Base-by-base conservation (phyloP, 2,329 filamentous ascomycete genomes). In the Colletotrichum truncatum region DNA sequence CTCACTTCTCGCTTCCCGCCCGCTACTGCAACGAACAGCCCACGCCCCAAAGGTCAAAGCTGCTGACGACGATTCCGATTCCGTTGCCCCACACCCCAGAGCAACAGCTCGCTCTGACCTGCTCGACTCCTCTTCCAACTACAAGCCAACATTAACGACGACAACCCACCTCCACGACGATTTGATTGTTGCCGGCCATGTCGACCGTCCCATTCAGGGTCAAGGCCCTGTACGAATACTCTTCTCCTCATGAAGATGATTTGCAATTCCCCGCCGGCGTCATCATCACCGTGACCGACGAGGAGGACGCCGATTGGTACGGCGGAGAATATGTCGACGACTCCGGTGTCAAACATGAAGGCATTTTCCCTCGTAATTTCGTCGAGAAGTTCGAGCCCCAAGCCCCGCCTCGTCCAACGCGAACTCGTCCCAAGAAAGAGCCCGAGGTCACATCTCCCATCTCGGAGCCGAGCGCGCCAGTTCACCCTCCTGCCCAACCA, bases 321-420 rank as follows among this genome's bases (percentile, higher is more conserved):
- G 88, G 87, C 68, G 95, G 96, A 70, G 91, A 96, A 78, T 98
- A 97, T 77, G 82, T 89, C 69, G 93, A 97, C 78, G 88, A 89
- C 66, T 80, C 84, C 55, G 96, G 96, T 61, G 80, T 78, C 68
- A 93, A 91, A 78, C 87, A 90, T 75, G 90, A 94, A 74, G 95
- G 95, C 70, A 92, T 98, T 72, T 98, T 98, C 78, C 95, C 94
- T 54, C 91, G 92, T 76, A 99, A 98, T 81, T 99, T 99, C 76
- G 96, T 99, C 74, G 96, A 99, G 80, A 93, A 91, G 80, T 97
- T 93, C 79, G 95, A 98, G 77, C 96, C 96, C 36, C 91, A 90
- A 61, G 91, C 95, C 68, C 96, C 96, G 66, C 93, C 94, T 66
- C 89, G 96, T 64, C 96, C 96, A 63, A 86, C 88, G 68, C 89